Evolutionary conservation across 2,329 filamentous ascomycete genomes (phyloP), one percentile per base, ranked within the genome.

Genomic region (Pseudogymnoascus sp.): DNA sequence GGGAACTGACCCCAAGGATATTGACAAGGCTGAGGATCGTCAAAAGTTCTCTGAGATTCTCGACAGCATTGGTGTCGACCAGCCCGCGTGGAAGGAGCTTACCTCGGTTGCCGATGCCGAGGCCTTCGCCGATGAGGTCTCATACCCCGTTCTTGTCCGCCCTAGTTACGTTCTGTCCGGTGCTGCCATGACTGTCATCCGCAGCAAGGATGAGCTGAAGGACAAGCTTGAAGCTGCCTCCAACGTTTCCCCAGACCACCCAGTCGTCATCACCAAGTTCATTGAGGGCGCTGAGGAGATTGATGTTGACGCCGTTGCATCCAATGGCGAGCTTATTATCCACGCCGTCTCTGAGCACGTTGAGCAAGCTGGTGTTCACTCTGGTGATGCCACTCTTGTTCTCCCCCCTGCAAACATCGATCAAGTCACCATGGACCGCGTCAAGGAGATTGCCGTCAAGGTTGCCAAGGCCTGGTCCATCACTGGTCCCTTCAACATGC

Each of bases 401-500:
- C 86, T 99, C 1, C 94, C 94, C 17, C 94, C 94, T 4, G 85
- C 81, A 65, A 88, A 84, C 73, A 85, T 97, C 24, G 89, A 96
- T 66, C 80, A 88, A 68, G 77, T 76, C 62, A 89, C 88, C 67
- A 89, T 96, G 83, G 84, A 84, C 66, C 90, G 94, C 64, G 84
- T 96, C 72, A 97, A 97, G 85, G 90, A 90, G 68, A 97, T 99
- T 69, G 93, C 94, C 13, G 77, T 92, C 76, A 97, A 96, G 84
- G 92, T 99, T 60, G 94, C 94, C 67, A 89, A 94, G 77, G 94
- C 94, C 57, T 97, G 93, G 91, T 92, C 84, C 72, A 97, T 97
- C 75, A 97, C 92, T 17, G 94, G 94, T 61, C 94, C 94, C 63
- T 99, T 97, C 85, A 99, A 99, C 83, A 97, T 99, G 93, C 94